Evolutionary conservation across 305 asterid species (phyloP), one percentile per base, ranked within the genome.

Genomic region (Solanum aculeatissimum): DNA sequence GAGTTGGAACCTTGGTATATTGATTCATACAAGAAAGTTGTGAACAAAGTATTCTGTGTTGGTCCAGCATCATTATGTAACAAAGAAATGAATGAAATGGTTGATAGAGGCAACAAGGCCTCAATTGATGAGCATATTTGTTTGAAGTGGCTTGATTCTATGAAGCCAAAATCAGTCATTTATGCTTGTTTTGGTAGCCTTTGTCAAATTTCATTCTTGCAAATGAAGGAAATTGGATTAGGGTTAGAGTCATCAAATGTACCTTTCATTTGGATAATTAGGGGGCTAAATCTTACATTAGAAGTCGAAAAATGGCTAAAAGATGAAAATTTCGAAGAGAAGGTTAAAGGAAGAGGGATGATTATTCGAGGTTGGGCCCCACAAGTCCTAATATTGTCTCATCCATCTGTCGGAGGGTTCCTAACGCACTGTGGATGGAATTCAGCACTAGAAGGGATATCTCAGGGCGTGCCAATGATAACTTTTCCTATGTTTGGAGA

Each of bases 401-500:
- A 91, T 54, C 32, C 79, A 0, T 81, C 93, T 0, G 43, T 87
- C 0, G 91, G 92, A 42, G 93, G 91, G 0, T 92, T 88, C 14
- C 1, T 90, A 53, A 92, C 92, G 6, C 94, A 91, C 19, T 85
- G 94, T 45, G 95, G 94, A 7, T 92, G 95, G 93, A 91, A 89
- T 71, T 91, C 93, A 35, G 83, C 89, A 0, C 60, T 90, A 3
- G 95, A 92, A 58, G 95, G 93, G 9, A 84, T 91, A 9, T 80
- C 88, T 0, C 87, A 82, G 1, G 92, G 93, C 1, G 54, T 90
- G 53, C 92, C 92, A 2, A 85, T 85, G 89, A 45, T 89, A 38
- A 88, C 93, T 15, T 91, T 93, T 93, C 95, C 95, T 0, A 68
- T 85, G 4, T 86, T 88, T 0, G 92, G 89, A 0, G 95, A 91